Conservation (phyloP, 2,329 filamentous ascomycete species). For the Hypoxylon sp. region DNA sequence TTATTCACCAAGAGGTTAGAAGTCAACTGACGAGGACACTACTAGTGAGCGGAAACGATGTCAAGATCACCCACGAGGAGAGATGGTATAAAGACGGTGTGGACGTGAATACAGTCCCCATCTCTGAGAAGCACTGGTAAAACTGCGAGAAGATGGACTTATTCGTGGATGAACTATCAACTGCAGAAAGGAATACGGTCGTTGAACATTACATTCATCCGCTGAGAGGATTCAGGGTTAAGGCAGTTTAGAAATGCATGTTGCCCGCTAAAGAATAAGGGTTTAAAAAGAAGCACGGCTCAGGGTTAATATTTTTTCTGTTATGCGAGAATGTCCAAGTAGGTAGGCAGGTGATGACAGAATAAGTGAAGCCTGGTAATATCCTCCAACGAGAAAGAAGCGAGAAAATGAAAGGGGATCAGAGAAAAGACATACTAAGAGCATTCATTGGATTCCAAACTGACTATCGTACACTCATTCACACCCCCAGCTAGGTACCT, state of each 20-base stretch:
- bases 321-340: neutral
- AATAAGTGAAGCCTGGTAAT: neutral
- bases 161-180: neutral
- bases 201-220: neutral
- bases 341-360: neutral
- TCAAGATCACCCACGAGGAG: constrained; percentile 72
- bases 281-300: neutral
- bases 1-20: neutral
- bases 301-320: neutral
- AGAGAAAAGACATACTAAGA: neutral
- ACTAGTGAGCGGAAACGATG: constrained; percentile 77
- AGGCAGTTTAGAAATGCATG: neutral
- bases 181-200: neutral
- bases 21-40: constrained; percentile 7
- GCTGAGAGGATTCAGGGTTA: neutral
- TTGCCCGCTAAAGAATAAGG: neutral
- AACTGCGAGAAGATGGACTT: neutral
- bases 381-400: neutral
- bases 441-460: neutral
- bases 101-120: constrained; percentile 76
- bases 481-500: neutral
- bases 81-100: constrained; percentile 80
- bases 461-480: neutral
- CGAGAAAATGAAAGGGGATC: neutral
- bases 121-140: constrained; percentile 78